These are phyloP conservation scores for Silene vulgaris DNA, from an alignment of 179 eudicot species.

Conservation along the genomic window DNA sequence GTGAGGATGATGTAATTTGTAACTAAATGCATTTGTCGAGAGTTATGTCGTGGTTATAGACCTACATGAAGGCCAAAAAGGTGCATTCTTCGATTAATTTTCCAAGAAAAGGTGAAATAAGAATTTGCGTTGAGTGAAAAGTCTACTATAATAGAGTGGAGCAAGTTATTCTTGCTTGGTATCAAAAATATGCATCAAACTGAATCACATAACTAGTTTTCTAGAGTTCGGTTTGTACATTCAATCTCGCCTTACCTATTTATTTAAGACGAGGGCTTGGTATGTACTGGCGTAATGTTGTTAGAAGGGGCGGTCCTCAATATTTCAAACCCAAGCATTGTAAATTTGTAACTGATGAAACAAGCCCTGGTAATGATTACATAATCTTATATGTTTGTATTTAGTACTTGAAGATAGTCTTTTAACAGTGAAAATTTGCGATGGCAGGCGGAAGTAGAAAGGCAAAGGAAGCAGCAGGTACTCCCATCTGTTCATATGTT, in stretches of 20 bases:
- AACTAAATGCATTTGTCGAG: too few relatives aligned
- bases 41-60: too few relatives aligned
- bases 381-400: background rate
- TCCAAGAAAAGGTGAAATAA: too few relatives aligned
- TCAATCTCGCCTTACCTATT: background rate
- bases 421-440: background rate
- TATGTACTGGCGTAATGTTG: background rate
- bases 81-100: too few relatives aligned
- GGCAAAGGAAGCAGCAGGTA: slow-evolving; percentile 63
- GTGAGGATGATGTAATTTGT: too few relatives aligned
- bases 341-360: slow-evolving; percentile 23
- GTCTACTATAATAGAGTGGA: background rate
- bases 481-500: slow-evolving; percentile 9
- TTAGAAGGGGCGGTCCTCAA: background rate
- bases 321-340: background rate
- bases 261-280: background rate
- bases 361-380: slow-evolving; percentile 51
- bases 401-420: background rate
- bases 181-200: background rate
- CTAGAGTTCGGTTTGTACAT: background rate
- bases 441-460: slow-evolving; percentile 56
- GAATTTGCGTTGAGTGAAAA: background rate
- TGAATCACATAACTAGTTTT: background rate
- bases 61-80: too few relatives aligned
- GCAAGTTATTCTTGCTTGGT: background rate